A percentile compares a stretch with the other conserved stretches of the same genome.
phyloP scores from a whole-genome alignment of 441 rosid species.

The Adansonia madagascariensis region DNA sequence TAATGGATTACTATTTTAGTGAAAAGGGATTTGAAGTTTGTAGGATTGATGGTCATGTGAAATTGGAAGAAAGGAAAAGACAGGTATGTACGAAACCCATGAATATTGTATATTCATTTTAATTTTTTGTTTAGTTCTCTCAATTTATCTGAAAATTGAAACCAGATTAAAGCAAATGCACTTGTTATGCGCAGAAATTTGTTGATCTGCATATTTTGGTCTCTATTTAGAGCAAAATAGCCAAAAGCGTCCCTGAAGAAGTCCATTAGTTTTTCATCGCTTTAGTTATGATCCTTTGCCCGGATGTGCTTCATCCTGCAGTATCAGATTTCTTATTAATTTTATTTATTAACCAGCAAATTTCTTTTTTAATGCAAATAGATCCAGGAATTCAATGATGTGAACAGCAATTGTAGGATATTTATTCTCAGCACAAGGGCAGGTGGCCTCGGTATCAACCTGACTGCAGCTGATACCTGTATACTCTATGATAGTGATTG shows the following conservation, averaged over 20 bases:
- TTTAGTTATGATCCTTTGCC: neutral
- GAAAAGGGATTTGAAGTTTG: slow-evolving; percentile 90
- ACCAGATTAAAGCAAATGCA: neutral
- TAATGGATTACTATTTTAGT: slow-evolving; percentile 95
- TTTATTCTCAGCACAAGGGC: slow-evolving; percentile 98
- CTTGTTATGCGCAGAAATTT: neutral
- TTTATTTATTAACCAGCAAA: neutral
- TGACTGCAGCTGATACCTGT: slow-evolving; percentile 95
- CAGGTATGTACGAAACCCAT: slow-evolving; percentile 58
- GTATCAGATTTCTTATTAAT: neutral
- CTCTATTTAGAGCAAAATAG: neutral
- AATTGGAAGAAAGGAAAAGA: slow-evolving; percentile 74
- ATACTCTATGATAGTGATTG: slow-evolving; percentile 97
- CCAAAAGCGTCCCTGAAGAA: neutral
- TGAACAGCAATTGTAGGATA: slow-evolving; percentile 62
- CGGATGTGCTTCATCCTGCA: neutral
- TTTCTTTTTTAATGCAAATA: slow-evolving; percentile 34
- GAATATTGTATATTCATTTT: neutral
- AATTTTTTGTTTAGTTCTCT: neutral
- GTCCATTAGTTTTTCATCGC: neutral
- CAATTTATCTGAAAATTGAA: neutral
- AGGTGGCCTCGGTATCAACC: slow-evolving; percentile 98
- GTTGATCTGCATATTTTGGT: neutral
- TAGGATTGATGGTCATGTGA: slow-evolving; percentile 90
- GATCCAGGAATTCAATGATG: slow-evolving; percentile 85